Evolutionary conservation across 257 asterid genomes (phyloP).

Genomic region (Thymus mandschuricus): DNA sequence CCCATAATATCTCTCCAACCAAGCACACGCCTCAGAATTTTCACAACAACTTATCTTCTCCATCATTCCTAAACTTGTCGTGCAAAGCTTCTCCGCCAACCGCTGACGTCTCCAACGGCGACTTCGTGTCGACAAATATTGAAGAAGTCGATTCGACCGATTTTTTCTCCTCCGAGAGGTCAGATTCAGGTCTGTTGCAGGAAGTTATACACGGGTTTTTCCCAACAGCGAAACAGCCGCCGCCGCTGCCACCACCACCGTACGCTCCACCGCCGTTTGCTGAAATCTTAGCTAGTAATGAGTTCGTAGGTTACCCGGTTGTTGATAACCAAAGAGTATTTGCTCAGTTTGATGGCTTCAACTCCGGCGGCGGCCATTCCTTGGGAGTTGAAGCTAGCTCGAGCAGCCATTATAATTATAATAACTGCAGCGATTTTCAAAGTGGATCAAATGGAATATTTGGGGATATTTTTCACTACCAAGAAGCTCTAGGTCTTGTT

Average conservation of each 20-base stretch:
- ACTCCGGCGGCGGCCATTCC: background rate
- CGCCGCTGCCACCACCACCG: background rate
- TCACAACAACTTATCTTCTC: background rate
- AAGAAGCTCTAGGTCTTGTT: constrained; percentile 34
- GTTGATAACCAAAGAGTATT: background rate
- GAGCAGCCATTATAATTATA: background rate
- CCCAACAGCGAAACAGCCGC: constrained; percentile 26
- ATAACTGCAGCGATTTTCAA: constrained; percentile 15
- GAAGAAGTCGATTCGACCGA: constrained; percentile 41
- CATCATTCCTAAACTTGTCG: background rate
- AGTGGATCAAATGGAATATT: constrained; percentile 24
- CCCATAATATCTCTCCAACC: background rate
- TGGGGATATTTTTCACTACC: constrained; percentile 41
- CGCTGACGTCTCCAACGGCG: background rate
- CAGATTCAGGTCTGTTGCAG: constrained; percentile 44
- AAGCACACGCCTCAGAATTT: background rate
- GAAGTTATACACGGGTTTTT: constrained; percentile 45
- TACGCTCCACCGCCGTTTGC: background rate
- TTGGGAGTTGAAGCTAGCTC: background rate
- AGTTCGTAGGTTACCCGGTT: background rate
- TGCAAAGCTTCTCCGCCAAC: background rate
- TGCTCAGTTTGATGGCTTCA: constrained; percentile 5
- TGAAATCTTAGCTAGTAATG: background rate
- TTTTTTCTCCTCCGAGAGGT: constrained; percentile 50
- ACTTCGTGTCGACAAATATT: background rate